phyloP scores from a whole-genome alignment of 345 rosid species.

The Linum trigynum region DNA sequence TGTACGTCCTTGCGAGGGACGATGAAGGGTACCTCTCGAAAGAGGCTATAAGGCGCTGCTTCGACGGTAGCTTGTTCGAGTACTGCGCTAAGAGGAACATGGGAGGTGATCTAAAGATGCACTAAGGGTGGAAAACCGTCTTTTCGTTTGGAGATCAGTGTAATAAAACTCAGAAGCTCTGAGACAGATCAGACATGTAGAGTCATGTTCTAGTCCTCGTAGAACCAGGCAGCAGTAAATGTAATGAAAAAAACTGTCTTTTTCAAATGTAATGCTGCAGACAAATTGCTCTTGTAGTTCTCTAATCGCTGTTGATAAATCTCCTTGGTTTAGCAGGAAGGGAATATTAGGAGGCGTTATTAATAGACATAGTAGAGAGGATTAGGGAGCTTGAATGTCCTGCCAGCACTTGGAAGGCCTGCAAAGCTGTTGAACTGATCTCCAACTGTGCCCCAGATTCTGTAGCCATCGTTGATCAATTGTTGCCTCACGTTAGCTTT shows the following conservation, averaged over 20 bases:
- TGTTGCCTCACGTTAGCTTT: slow-evolving; percentile 25
- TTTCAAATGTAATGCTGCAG: too few species aligned
- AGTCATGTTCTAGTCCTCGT: not conserved
- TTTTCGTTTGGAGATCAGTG: not conserved
- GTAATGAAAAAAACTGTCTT: not conserved
- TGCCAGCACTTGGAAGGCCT: slow-evolving; percentile 54
- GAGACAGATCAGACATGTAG: not conserved
- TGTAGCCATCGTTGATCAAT: slow-evolving; percentile 47
- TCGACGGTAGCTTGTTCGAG: slow-evolving; percentile 74
- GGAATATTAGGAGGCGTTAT: not conserved
- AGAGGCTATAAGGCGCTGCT: slow-evolving; percentile 70
- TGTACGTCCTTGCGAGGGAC: slow-evolving; percentile 58
- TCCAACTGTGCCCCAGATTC: slow-evolving; percentile 71
- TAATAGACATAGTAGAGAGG: slow-evolving; percentile 56
- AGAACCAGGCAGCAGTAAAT: not conserved
- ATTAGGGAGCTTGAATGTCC: slow-evolving; percentile 88
- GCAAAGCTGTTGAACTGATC: slow-evolving; percentile 75
- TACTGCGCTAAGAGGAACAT: slow-evolving; percentile 52
- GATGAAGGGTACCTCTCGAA: slow-evolving; percentile 60
- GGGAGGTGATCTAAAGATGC: slow-evolving; percentile 28
- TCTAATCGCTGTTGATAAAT: too few species aligned
- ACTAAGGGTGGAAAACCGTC: not conserved
- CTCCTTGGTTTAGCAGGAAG: too few species aligned
- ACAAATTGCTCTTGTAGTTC: not conserved
- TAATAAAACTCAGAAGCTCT: not conserved